These are phyloP conservation scores for Clonostachys sp. DNA, from an alignment of 2,329 filamentous ascomycete species.

Conservation along the genomic window DNA sequence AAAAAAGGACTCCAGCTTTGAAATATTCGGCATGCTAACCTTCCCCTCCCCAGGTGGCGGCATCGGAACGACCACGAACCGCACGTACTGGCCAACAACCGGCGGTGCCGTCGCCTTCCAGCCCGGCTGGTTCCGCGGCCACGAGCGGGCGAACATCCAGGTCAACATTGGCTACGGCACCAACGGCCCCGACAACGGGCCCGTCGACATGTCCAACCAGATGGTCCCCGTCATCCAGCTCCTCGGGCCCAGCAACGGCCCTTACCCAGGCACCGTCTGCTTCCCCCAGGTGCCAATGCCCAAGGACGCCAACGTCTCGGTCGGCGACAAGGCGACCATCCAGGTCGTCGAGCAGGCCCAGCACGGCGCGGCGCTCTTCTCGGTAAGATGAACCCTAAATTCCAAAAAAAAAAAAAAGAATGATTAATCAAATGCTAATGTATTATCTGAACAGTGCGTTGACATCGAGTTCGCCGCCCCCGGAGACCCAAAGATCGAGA, in stretches of 20 bases:
- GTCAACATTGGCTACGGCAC: constrained; percentile 86
- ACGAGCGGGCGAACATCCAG: constrained; percentile 77
- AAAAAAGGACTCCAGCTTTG: not conserved
- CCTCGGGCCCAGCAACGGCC: constrained; percentile 71
- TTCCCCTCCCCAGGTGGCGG: constrained; percentile 65
- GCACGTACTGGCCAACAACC: constrained; percentile 84
- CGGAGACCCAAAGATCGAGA: constrained; percentile 57
- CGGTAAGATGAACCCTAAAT: constrained; percentile 48
- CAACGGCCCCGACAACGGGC: constrained; percentile 56
- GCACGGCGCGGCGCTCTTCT: constrained; percentile 80
- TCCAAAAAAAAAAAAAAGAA: not conserved
- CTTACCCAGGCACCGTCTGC: constrained; percentile 87
- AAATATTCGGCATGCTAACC: constrained; percentile 5
- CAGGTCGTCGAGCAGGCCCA: constrained; percentile 80
- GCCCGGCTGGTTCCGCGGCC: constrained; percentile 94
- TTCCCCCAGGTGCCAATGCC: constrained; percentile 86
- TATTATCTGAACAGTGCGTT: constrained; percentile 72
- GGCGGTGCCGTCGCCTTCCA: constrained; percentile 89
- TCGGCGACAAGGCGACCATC: constrained; percentile 87
- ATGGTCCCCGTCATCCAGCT: constrained; percentile 83
- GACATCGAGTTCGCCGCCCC: constrained; percentile 89
- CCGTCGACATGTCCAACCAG: constrained; percentile 79
- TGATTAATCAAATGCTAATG: constrained; percentile 2
- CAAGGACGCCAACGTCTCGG: constrained; percentile 60
- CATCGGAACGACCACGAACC: constrained; percentile 69